Evolutionary conservation across 192 early-diverging fungal species (phyloP), one percentile per base, ranked within the genome.

Genomic region (Geranomyces variabilis): DNA sequence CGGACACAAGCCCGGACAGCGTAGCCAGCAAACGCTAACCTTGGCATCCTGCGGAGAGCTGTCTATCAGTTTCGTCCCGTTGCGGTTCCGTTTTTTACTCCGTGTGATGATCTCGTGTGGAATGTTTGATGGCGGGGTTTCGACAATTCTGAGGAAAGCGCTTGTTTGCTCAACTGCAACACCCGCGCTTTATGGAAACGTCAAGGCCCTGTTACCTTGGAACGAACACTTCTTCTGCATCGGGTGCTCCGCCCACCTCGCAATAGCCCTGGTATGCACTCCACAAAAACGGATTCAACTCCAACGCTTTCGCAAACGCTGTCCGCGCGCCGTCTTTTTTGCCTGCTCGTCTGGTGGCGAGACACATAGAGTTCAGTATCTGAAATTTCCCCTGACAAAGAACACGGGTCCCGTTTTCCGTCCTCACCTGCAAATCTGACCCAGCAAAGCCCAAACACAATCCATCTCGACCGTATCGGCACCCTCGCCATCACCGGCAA

Each of bases 281-380:
- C 83, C 83, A 84, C 48, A 75, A 34, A 31, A 78, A 76, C 30
- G 83, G 76, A 74, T 79, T 73, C 45, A 74, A 41, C 51, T 67
- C 48, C 24, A 83, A 26, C 0, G 80, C 78, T 28, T 47, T 47
- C 58, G 12, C 43, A 34, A 78, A 75, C 9, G 61, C 59, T 7
- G 47, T 28, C 26, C 41, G 28, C 13, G 77, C 80, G n/a, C 70
- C 60, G 19, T 69, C 43, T 8, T 33, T 22, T 22, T 67, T 75
- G 12, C 64, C 65, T 29, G 56, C 43, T 36, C 67, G 66, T 49
- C 73, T 75, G 51, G 10, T 10, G 36, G 3, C 36, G 36, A 3
- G 17, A 53, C 51, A 15, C 51, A 53, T n/a, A 17, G 17, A 3
- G 51, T 24, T 17, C 2, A n/a, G 15, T 9, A 3, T 3, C 17